Evolutionary conservation across 768 basidiomycete genomes (phyloP).

Genomic region (Kwoniella dendrophila): DNA sequence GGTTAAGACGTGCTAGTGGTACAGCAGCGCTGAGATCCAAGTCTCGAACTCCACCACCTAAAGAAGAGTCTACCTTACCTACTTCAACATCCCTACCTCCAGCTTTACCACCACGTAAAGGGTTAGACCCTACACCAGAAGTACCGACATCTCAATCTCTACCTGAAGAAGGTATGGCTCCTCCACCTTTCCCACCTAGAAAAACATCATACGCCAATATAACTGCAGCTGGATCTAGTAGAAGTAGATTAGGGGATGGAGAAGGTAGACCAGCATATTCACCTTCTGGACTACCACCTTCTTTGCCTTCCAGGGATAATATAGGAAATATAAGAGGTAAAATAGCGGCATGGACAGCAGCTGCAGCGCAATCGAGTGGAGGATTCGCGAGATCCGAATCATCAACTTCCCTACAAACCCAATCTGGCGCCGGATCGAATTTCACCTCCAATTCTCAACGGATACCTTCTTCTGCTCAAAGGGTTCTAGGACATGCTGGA

Average conservation of each 20-base stretch:
- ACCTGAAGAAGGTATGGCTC: conserved; percentile 15
- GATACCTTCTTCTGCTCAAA: conserved; percentile 38
- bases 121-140: conserved; percentile 3
- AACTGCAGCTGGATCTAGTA: conserved; percentile 27
- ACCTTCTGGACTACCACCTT: conserved; percentile 22
- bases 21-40: conserved; percentile 38
- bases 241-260: conserved; percentile 38
- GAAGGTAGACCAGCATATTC: conserved; percentile 44
- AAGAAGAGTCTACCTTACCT: conserved; percentile 27
- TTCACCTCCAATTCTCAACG: conserved; percentile 27
- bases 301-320: conserved; percentile 38
- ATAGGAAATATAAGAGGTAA: conserved; percentile 37
- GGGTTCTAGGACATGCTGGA: conserved; percentile 42
- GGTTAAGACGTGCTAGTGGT: conserved; percentile 43
- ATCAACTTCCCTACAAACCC: conserved; percentile 26
- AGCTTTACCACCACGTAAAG: conserved; percentile 38
- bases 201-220: conserved; percentile 33
- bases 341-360: conserved; percentile 45
- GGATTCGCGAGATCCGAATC: conserved; percentile 37
- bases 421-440: conserved; percentile 13
- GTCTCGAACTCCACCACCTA: conserved; percentile 30
- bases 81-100: conserved; percentile 38
- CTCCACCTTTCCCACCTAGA: conserved; percentile 28
- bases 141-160: conserved; percentile 15
- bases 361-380: conserved; percentile 20